phyloP scores from a whole-genome alignment of 257 asterid genomes.

The Forsythia suspensa region DNA sequence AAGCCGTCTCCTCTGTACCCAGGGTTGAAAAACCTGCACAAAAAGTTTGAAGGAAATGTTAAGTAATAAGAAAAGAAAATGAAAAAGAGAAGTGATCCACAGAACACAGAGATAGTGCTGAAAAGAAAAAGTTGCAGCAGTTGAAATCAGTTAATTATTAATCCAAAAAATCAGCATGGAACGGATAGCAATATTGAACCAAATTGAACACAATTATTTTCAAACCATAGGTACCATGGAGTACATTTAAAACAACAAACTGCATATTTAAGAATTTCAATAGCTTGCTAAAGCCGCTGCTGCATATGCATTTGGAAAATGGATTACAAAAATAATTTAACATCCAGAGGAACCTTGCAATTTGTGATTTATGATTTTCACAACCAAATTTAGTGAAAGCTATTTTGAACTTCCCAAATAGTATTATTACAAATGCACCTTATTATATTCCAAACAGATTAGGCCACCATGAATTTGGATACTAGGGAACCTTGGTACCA shows the following conservation, averaged over 20 bases:
- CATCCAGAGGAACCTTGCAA: background rate
- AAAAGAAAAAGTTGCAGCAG: background rate
- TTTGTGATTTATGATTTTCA: background rate
- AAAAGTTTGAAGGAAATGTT: constrained; percentile 8
- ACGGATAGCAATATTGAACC: background rate
- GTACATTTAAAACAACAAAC: background rate
- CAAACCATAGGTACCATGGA: background rate
- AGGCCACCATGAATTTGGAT: background rate
- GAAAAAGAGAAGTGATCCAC: background rate
- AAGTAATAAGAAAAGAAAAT: background rate
- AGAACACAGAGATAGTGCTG: background rate
- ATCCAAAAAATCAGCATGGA: background rate
- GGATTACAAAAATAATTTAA: background rate
- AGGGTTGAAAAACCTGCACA: constrained; percentile 75
- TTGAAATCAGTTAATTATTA: background rate
- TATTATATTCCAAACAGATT: background rate
- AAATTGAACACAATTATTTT: background rate
- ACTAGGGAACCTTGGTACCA: background rate
- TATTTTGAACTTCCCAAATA: background rate
- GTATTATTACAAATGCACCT: background rate
- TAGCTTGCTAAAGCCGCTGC: background rate
- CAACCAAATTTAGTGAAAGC: background rate
- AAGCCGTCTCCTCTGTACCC: constrained; percentile 79
- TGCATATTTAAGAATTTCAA: background rate
- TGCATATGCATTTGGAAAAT: background rate